Percentiles rank a stretch among this genome's conserved stretches.
phyloP scores from a whole-genome alignment of 2,329 filamentous ascomycete genomes.

The Phoma sp. region DNA sequence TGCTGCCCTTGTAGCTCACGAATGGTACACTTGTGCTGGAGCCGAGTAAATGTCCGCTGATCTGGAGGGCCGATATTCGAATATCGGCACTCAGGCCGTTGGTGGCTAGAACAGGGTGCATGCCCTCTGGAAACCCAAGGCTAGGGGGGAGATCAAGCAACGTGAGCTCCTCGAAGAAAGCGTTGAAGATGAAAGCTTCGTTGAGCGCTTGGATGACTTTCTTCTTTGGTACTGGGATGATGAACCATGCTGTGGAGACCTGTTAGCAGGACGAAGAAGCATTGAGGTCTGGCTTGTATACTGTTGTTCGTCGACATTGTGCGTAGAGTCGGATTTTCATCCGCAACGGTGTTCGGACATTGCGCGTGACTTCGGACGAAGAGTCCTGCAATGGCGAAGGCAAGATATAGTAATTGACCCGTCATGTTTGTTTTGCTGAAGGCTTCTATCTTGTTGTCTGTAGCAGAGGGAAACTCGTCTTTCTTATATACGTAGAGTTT shows the following conservation, averaged over 20 bases:
- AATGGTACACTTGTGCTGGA: neutral
- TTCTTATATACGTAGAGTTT: neutral
- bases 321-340: neutral
- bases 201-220: neutral
- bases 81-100: neutral
- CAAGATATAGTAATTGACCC: neutral
- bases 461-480: neutral
- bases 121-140: neutral
- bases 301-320: neutral
- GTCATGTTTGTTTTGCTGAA: neutral
- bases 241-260: neutral
- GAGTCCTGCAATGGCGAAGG: neutral
- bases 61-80: neutral
- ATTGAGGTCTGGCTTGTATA: neutral
- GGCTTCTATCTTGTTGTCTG: neutral
- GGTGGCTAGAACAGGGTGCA: neutral
- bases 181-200: neutral
- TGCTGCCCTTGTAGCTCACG: neutral
- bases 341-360: neutral
- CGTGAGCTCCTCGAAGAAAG: neutral
- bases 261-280: neutral
- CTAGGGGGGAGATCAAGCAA: neutral
- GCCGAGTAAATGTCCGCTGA: neutral
- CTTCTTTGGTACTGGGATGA: neutral
- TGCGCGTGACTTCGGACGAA: neutral